These are phyloP conservation scores for Phytophthora quininea DNA, from an alignment of 352 stramenopile species.

Conservation along the genomic window DNA sequence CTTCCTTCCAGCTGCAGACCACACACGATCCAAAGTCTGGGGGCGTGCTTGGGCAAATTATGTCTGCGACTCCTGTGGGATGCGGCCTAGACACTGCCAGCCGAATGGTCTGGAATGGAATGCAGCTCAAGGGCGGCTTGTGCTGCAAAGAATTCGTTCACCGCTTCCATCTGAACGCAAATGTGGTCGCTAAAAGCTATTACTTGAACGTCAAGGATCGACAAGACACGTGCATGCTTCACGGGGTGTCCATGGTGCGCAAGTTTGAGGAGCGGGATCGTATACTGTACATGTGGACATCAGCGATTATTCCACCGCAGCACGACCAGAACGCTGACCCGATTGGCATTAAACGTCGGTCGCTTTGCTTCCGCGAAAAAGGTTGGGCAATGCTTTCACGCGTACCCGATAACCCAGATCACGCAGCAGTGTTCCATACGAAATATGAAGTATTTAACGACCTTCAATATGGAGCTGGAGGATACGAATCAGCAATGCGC, in stretches of 20 bases:
- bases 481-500: not conserved
- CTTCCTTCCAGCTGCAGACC: slow-evolving; percentile 19
- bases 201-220: not conserved
- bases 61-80: slow-evolving; percentile 2
- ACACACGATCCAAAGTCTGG: slow-evolving; percentile 9
- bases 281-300: slow-evolving; percentile 14
- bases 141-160: slow-evolving; percentile 15
- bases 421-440: slow-evolving; percentile 7
- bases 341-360: not conserved
- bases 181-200: slow-evolving; percentile 14
- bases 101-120: slow-evolving; percentile 13
- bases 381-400: slow-evolving; percentile 16
- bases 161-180: slow-evolving; percentile 6
- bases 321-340: not conserved
- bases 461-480: not conserved
- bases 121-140: slow-evolving; percentile 10
- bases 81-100: slow-evolving; percentile 7
- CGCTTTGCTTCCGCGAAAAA: slow-evolving; percentile 8
- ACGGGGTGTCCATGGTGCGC: slow-evolving; percentile 10
- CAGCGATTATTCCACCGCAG: slow-evolving; percentile 10
- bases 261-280: slow-evolving; percentile 16
- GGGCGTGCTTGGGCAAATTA: not conserved
- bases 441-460: slow-evolving; percentile 6
- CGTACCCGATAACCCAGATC: not conserved
- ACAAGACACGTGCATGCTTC: not conserved